A percentile compares a stretch with the other conserved stretches of the same genome.
Evolutionary conservation across 208 protist species (phyloP).

Genomic region (Leptomonas seymouri): DNA sequence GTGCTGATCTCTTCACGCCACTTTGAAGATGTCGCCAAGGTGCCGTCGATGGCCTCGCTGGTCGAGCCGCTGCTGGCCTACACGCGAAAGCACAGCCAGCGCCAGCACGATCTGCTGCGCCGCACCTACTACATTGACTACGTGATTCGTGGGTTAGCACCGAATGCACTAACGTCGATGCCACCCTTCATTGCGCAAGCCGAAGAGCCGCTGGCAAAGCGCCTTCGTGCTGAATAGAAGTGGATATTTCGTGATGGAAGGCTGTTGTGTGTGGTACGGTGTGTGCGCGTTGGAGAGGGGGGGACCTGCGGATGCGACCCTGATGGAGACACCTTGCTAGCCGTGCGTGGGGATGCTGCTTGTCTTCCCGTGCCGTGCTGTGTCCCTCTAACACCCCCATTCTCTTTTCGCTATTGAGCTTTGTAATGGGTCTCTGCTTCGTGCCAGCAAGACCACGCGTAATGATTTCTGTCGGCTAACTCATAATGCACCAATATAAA

Average conservation of each 20-base stretch:
- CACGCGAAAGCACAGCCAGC: constrained; percentile 83
- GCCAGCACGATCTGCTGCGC: constrained; percentile 77
- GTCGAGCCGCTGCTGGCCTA: constrained; percentile 89
- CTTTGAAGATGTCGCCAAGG: constrained; percentile 57
- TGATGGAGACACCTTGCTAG: too few relatives aligned
- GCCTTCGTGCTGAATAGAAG: constrained; percentile 24
- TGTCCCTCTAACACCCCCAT: too few relatives aligned
- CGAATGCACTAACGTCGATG: constrained; percentile 60
- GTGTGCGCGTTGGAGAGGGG: not conserved
- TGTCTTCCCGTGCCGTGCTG: too few relatives aligned
- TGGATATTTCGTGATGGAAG: not conserved
- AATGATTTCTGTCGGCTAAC: too few relatives aligned
- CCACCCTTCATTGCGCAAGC: constrained; percentile 55
- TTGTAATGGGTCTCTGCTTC: too few relatives aligned
- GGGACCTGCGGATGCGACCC: too few relatives aligned
- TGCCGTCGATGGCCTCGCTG: constrained; percentile 63
- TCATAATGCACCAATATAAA: too few relatives aligned
- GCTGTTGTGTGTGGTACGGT: constrained; percentile 12
- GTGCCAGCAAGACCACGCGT: too few relatives aligned
- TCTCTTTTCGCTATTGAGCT: too few relatives aligned
- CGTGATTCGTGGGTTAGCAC: constrained; percentile 62
- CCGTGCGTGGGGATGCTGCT: too few relatives aligned
- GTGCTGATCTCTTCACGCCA: constrained; percentile 65
- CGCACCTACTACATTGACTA: constrained; percentile 93
- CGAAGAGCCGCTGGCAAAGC: constrained; percentile 28